Conservation (phyloP, 2,329 filamentous ascomycete species). For the Colletotrichum cordylinicola region DNA sequence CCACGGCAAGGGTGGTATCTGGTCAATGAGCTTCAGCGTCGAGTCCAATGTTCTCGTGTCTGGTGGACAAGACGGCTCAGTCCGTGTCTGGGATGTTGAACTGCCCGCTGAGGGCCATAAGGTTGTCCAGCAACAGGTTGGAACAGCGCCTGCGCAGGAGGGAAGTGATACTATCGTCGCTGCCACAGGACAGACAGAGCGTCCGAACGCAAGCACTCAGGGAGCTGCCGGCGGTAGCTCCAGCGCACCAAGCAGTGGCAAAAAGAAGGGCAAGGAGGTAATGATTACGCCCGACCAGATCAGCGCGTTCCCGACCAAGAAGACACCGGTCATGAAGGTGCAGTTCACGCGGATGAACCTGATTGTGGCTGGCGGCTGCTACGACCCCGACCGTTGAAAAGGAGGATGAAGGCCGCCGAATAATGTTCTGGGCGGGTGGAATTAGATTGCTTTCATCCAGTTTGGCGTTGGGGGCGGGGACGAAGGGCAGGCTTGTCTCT, state of each 20-base stretch:
- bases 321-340: constrained; percentile 91
- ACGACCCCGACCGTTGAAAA: constrained; percentile 57
- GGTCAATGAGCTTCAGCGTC: constrained; percentile 90
- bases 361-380: constrained; percentile 82
- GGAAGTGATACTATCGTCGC: constrained; percentile 33
- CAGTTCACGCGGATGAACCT: constrained; percentile 96
- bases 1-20: constrained; percentile 92
- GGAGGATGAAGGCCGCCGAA: neutral
- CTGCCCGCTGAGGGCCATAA: constrained; percentile 70
- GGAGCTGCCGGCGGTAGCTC: constrained; percentile 29
- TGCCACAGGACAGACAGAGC: constrained; percentile 33
- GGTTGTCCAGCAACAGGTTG: constrained; percentile 39
- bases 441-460: constrained; percentile 13
- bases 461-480: constrained; percentile 19
- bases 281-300: constrained; percentile 94
- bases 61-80: constrained; percentile 89
- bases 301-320: constrained; percentile 93
- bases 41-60: constrained; percentile 92
- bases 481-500: neutral
- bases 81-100: constrained; percentile 91
- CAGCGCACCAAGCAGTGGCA: constrained; percentile 37
- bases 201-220: constrained; percentile 29
- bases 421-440: neutral
- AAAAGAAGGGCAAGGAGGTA: constrained; percentile 89
- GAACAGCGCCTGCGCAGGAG: constrained; percentile 26